phyloP scores from a whole-genome alignment of 345 rosid genomes.

The Gossypium australe region DNA sequence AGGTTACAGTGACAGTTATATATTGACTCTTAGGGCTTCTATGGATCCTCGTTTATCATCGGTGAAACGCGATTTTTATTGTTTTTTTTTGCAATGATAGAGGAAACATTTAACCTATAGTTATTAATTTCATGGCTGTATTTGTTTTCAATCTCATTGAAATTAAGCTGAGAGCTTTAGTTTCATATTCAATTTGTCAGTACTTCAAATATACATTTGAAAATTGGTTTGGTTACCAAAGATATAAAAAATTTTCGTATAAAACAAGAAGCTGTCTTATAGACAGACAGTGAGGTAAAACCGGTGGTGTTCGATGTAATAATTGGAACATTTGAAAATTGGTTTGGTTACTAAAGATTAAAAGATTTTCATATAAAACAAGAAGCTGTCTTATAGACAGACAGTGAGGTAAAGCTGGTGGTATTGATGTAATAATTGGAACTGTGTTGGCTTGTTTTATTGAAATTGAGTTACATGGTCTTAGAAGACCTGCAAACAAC shows the following conservation, averaged over 20 bases:
- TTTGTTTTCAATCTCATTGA: too few species aligned
- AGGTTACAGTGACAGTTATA: too few species aligned
- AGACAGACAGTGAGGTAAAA: slow-evolving; percentile 18
- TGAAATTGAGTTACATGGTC: neutral
- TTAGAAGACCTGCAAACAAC: slow-evolving; percentile 50
- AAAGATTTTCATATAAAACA: neutral
- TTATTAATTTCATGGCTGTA: too few species aligned
- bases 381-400: neutral
- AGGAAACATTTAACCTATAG: too few species aligned
- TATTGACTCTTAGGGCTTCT: too few species aligned
- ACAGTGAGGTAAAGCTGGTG: slow-evolving; percentile 11
- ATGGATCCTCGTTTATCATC: too few species aligned
- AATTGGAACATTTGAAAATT: neutral
- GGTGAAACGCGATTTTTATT: too few species aligned
- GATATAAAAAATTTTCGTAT: neutral
- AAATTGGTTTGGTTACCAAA: neutral
- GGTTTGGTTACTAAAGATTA: neutral
- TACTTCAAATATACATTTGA: neutral
- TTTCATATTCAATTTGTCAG: too few species aligned
- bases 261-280: neutral
- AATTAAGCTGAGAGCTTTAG: too few species aligned
- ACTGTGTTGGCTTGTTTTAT: too few species aligned
- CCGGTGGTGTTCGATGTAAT: neutral
- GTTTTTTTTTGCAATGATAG: too few species aligned
- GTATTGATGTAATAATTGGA: neutral